Evolutionary conservation across 2,329 filamentous ascomycete species (phyloP).

Genomic region (Capronia coronata): DNA sequence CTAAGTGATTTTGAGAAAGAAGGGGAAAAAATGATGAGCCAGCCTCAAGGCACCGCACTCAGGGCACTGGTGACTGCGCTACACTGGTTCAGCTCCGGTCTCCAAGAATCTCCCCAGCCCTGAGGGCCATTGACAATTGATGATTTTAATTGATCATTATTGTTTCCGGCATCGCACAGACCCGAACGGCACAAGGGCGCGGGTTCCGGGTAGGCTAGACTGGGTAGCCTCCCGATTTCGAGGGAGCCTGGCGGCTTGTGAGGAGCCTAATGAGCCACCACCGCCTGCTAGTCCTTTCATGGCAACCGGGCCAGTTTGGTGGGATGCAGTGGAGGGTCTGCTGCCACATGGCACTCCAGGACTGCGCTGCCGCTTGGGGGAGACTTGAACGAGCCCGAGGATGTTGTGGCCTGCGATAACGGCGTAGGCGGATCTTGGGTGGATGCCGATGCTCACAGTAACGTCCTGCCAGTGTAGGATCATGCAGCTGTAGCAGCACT

Average conservation of each 20-base stretch:
- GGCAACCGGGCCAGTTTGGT: neutral
- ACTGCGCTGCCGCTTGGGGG: neutral
- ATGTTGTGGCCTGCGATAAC: constrained; percentile 1
- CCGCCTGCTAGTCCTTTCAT: neutral
- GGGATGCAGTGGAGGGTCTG: constrained; percentile 3
- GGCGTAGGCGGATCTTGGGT: neutral
- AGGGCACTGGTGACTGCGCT: neutral
- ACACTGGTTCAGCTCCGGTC: neutral
- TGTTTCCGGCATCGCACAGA: neutral
- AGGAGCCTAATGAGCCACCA: neutral
- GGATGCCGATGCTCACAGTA: neutral
- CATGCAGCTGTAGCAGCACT: too few relatives aligned
- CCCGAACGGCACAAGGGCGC: neutral
- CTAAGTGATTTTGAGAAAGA: neutral
- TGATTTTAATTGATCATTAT: neutral
- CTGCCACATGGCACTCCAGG: constrained; percentile 12
- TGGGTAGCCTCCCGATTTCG: neutral
- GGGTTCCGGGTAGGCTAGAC: neutral
- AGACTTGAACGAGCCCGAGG: neutral
- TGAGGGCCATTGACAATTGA: neutral
- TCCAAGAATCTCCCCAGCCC: neutral
- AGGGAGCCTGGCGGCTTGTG: neutral
- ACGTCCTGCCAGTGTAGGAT: too few relatives aligned
- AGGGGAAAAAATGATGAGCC: constrained; percentile 8
- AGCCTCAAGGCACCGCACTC: neutral